Percentiles rank a stretch among this genome's conserved stretches.
These are phyloP conservation scores for Cutaneotrichosporon curvatum DNA, from an alignment of 1,284 basidiomycete species.

Conservation along the genomic window DNA sequence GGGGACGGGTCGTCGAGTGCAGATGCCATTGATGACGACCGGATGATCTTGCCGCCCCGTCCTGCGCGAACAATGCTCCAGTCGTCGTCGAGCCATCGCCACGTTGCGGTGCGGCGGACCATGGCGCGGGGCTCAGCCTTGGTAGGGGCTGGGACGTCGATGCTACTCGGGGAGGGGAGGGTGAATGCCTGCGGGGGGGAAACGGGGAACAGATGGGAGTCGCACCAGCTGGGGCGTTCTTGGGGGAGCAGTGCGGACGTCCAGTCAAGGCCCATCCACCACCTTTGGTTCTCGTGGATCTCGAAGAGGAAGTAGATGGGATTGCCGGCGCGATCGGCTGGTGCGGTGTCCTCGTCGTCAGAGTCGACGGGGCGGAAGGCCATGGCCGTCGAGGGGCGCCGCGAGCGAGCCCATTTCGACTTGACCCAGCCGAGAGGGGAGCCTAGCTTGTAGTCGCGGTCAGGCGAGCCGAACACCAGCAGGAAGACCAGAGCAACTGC, in stretches of 20 bases:
- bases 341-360: slow-evolving; percentile 18
- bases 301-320: slow-evolving; percentile 72
- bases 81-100: slow-evolving; percentile 81
- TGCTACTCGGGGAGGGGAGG: slow-evolving; percentile 46
- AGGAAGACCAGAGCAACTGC: slow-evolving; percentile 33
- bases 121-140: slow-evolving; percentile 31
- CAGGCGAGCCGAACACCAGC: slow-evolving; percentile 41
- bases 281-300: slow-evolving; percentile 88
- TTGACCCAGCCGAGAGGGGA: slow-evolving; percentile 37
- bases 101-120: slow-evolving; percentile 64
- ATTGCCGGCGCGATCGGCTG: slow-evolving; percentile 20
- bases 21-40: not conserved
- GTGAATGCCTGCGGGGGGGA: slow-evolving; percentile 48
- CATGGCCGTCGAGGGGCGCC: slow-evolving; percentile 38
- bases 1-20: slow-evolving; percentile 1
- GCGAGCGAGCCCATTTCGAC: slow-evolving; percentile 40
- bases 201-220: slow-evolving; percentile 50
- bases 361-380: slow-evolving; percentile 14
- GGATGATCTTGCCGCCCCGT: not conserved
- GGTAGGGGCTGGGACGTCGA: slow-evolving; percentile 45
- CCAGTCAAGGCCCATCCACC: slow-evolving; percentile 71
- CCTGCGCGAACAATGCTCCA: slow-evolving; percentile 56
- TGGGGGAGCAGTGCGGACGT: slow-evolving; percentile 82
- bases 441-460: slow-evolving; percentile 24
- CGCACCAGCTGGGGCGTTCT: slow-evolving; percentile 79